Evolutionary conservation across 73 alveolate species (phyloP), one percentile per base, ranked within the genome.

Genomic region (Stentor coeruleus): DNA sequence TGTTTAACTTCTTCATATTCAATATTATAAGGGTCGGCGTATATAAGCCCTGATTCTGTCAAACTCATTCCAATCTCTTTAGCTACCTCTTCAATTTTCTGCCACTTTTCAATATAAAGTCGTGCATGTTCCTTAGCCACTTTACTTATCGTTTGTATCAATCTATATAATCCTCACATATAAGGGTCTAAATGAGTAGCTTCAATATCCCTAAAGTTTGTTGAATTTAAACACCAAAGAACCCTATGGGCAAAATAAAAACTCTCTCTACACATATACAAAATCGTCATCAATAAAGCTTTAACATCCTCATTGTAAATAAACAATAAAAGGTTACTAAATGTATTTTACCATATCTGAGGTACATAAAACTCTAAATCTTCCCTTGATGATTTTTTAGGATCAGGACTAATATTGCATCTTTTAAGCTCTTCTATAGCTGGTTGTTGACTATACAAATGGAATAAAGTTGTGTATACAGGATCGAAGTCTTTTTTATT

Each of bases 171-270:
- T 59, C 59, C 79, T 11, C 28, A 55, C n/a, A 33, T 38, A 11
- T 57, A 75, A 30, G 86, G 85, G 77, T 76, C 79, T 11, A 40
- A 82, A n/a, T 76, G 76, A 2, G 85, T 76, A 49, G 39, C 39
- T 59, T 76, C 84, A 20, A 81, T 84, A 15, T 59, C 39, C 6
- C 41, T 66, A 37, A 82, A 77, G 81, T 85, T 82, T 42, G 79
- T 66, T 33, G 97, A 89, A 77, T 93, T 83, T 82, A 91, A 80
- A 86, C 86, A 91, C 93, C 94, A 93, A 90, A 88, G 86, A 40
- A 91, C 90, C 74, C 98, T 73, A 86, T 93, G 97, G 20, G 95
- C 86, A 77, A 93, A 93, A 74, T 76, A 88, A 88, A 93, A 91
- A 59, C 88, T 81, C 57, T 94, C 86, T 58, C 81, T 74, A 76